phyloP scores from a whole-genome alignment of 1,284 basidiomycete species.

The Ustilago bromivora region DNA sequence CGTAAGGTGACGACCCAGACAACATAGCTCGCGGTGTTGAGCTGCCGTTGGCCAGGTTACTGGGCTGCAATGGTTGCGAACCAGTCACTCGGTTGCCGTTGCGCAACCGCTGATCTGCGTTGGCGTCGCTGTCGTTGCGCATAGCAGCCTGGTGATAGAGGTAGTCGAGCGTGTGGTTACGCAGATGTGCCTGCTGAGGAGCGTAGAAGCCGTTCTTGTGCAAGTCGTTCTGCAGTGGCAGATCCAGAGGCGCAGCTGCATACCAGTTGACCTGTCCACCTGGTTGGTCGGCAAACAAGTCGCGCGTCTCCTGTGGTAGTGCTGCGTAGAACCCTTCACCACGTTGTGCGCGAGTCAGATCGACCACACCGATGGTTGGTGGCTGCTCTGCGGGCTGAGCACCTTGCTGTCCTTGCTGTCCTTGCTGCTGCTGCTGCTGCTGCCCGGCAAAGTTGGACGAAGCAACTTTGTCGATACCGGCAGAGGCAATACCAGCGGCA shows the following conservation, averaged over 20 bases:
- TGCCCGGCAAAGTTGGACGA: conserved; percentile 26
- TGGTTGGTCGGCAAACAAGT: conserved; percentile 53
- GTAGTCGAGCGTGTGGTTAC: conserved; percentile 52
- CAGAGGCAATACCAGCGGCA: conserved; percentile 38
- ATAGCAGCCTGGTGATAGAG: conserved; percentile 40
- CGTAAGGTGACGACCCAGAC: conserved; percentile 39
- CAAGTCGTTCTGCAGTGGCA: conserved; percentile 49
- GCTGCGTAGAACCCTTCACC: conserved; percentile 55
- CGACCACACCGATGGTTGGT: conserved; percentile 37
- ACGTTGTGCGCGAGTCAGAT: conserved; percentile 42
- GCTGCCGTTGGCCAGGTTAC: conserved; percentile 38
- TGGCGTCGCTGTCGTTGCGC: conserved; percentile 18
- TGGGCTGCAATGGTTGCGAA: conserved; percentile 39
- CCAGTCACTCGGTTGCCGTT: conserved; percentile 15
- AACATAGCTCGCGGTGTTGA: conserved; percentile 40
- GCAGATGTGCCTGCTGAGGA: conserved; percentile 40
- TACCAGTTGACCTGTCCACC: conserved; percentile 60
- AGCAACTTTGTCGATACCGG: conserved; percentile 30
- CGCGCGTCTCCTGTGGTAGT: conserved; percentile 50
- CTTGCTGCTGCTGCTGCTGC: not conserved
- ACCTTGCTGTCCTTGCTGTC: not conserved
- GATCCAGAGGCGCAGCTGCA: conserved; percentile 55
- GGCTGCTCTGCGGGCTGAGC: conserved; percentile 13
- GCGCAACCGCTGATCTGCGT: conserved; percentile 19
- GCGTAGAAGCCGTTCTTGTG: conserved; percentile 51